Conservation (phyloP, 2,329 filamentous ascomycete species). For the Cladosporium colombiae region DNA sequence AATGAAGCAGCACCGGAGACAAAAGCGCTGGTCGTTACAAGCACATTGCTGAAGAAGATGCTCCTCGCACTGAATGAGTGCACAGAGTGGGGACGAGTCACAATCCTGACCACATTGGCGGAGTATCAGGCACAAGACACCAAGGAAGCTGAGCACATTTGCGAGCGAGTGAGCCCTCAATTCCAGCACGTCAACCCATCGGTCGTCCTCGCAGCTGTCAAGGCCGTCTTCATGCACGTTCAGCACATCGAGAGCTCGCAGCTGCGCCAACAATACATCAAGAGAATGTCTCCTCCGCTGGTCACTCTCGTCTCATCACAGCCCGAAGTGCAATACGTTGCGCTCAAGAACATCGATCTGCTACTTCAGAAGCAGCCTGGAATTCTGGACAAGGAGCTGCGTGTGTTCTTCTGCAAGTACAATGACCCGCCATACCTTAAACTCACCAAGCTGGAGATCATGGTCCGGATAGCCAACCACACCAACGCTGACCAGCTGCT, state of each 20-base stretch:
- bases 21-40: slow-evolving; percentile 77
- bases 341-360: slow-evolving; percentile 91
- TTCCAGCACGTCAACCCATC: slow-evolving; percentile 98
- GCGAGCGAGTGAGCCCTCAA: slow-evolving; percentile 91
- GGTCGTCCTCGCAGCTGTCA: slow-evolving; percentile 95
- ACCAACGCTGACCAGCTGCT: slow-evolving; percentile 93
- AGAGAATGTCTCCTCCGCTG: slow-evolving; percentile 97
- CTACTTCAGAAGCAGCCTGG: slow-evolving; percentile 94
- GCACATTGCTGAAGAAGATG: slow-evolving; percentile 87
- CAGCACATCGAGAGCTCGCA: slow-evolving; percentile 72
- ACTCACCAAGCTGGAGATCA: slow-evolving; percentile 95
- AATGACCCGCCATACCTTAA: slow-evolving; percentile 98
- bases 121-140: slow-evolving; percentile 84
- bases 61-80: slow-evolving; percentile 96
- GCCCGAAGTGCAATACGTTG: slow-evolving; percentile 97
- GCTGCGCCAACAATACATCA: slow-evolving; percentile 79
- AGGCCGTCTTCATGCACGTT: slow-evolving; percentile 98
- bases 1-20: slow-evolving; percentile 88
- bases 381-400: slow-evolving; percentile 93
- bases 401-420: slow-evolving; percentile 99
- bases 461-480: slow-evolving; percentile 98
- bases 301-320: slow-evolving; percentile 94
- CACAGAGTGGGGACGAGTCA: slow-evolving; percentile 97
- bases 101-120: slow-evolving; percentile 84
- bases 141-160: slow-evolving; percentile 97